These are phyloP conservation scores for Aeschynomene evenia DNA, from an alignment of 306 rosid species.

Conservation along the genomic window DNA sequence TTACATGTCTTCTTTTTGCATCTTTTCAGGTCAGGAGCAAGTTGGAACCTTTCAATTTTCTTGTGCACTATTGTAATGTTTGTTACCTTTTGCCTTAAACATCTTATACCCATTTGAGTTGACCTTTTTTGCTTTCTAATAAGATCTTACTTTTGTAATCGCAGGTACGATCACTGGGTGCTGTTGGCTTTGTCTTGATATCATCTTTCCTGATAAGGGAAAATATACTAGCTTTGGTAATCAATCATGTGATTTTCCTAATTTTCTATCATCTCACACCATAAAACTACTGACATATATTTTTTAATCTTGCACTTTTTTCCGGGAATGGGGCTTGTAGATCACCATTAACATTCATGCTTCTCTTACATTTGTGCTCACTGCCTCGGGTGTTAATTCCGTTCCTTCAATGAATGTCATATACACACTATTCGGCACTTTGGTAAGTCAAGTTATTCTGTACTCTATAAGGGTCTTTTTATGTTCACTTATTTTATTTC, in stretches of 20 bases:
- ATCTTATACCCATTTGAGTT: conserved; percentile 8
- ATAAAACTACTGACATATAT: not conserved
- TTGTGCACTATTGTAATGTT: conserved; percentile 79
- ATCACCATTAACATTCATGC: conserved; percentile 96
- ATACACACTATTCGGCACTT: conserved; percentile 61
- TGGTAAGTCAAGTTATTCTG: conserved; percentile 49
- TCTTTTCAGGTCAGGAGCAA: conserved; percentile 65
- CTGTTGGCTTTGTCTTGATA: conserved; percentile 80
- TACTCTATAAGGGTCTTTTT: not conserved
- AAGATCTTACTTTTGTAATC: conserved; percentile 10
- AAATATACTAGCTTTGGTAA: conserved; percentile 89
- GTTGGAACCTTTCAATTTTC: conserved; percentile 80
- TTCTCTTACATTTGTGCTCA: conserved; percentile 73
- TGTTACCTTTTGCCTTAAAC: conserved; percentile 36
- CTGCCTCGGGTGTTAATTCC: conserved; percentile 66
- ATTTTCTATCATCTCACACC: not conserved
- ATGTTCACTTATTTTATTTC: conserved; percentile 7
- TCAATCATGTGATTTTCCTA: not conserved
- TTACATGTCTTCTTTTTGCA: conserved; percentile 1
- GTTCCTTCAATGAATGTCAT: conserved; percentile 81
- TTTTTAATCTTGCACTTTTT: not conserved
- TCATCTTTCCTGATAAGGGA: conserved; percentile 90
- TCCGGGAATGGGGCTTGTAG: conserved; percentile 43
- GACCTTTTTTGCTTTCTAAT: not conserved
- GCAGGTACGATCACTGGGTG: conserved; percentile 85